Conservation (phyloP, 495 filamentous ascomycete genomes). For the Podospora didyma region DNA sequence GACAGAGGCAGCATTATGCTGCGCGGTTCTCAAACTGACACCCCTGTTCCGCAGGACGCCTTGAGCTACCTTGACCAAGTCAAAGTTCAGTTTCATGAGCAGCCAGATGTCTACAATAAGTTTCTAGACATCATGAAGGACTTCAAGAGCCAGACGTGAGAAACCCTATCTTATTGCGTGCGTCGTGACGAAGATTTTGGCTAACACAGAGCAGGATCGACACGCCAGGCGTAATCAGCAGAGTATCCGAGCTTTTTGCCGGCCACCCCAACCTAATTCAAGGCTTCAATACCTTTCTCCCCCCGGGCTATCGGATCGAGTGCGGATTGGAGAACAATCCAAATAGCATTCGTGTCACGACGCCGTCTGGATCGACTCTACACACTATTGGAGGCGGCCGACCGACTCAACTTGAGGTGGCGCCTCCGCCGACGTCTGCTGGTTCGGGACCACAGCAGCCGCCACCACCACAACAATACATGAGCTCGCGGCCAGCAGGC, state of each 20-base stretch:
- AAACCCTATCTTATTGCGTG: constrained; percentile 6
- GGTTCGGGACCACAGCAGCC: constrained; percentile 19
- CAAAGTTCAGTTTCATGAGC: constrained; percentile 95
- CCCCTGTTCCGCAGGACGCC: constrained; percentile 63
- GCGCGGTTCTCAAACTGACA: constrained; percentile 7
- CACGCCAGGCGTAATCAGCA: constrained; percentile 95
- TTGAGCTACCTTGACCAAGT: constrained; percentile 98
- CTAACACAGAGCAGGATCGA: constrained; percentile 64
- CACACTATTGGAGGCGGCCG: constrained; percentile 50
- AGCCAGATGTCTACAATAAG: constrained; percentile 96
- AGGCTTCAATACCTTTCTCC: constrained; percentile 97
- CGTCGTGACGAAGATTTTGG: not conserved
- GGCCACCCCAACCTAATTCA: constrained; percentile 96
- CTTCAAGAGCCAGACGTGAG: constrained; percentile 96
- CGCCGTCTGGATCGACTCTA: constrained; percentile 73
- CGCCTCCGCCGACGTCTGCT: constrained; percentile 25
- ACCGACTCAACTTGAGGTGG: constrained; percentile 37
- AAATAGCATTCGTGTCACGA: constrained; percentile 94
- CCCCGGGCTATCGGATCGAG: constrained; percentile 95
- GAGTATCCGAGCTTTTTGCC: constrained; percentile 93
- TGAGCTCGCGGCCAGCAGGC: constrained; percentile 29
- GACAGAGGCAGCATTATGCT: not conserved
- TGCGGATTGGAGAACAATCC: constrained; percentile 89
- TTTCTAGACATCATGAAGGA: constrained; percentile 99
- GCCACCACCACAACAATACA: constrained; percentile 29